These are phyloP conservation scores for Tremella fuciformis DNA, from an alignment of 768 basidiomycete species.

Conservation along the genomic window DNA sequence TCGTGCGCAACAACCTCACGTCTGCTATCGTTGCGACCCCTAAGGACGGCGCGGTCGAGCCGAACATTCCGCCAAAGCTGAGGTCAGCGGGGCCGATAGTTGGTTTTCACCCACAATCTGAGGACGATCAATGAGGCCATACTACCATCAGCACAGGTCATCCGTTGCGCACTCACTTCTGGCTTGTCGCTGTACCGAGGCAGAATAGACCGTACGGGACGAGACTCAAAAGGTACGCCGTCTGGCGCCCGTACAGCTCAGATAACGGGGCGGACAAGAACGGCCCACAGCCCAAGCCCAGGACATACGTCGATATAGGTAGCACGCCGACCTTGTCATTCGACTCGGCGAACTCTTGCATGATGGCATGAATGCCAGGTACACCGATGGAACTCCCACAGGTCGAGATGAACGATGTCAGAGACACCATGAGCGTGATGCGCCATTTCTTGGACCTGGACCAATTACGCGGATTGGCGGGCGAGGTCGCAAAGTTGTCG, in stretches of 20 bases:
- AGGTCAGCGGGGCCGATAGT: too few species aligned
- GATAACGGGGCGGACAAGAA: constrained; percentile 45
- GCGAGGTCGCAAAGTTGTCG: constrained; percentile 26
- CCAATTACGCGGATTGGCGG: constrained; percentile 38
- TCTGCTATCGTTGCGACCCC: too few species aligned
- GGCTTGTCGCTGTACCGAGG: constrained; percentile 30
- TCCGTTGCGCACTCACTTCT: constrained; percentile 24
- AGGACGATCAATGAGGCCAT: constrained; percentile 37
- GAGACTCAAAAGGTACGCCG: constrained; percentile 36
- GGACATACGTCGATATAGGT: constrained; percentile 32
- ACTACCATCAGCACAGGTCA: constrained; percentile 16
- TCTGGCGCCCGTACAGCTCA: constrained; percentile 43
- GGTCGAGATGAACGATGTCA: constrained; percentile 44
- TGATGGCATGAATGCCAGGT: constrained; percentile 36
- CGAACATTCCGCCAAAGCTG: too few species aligned
- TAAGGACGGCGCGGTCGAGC: too few species aligned
- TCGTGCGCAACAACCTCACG: too few species aligned
- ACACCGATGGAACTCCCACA: constrained; percentile 37
- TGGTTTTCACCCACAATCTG: constrained; percentile 28
- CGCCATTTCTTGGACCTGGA: constrained; percentile 23
- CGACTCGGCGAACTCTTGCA: constrained; percentile 30
- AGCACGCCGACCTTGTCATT: constrained; percentile 37
- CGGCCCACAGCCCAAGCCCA: constrained; percentile 45
- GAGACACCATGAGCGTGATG: constrained; percentile 24
- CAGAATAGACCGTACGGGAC: constrained; percentile 32